These are phyloP conservation scores for Castanea crenata DNA, from an alignment of 306 rosid species.

Conservation along the genomic window DNA sequence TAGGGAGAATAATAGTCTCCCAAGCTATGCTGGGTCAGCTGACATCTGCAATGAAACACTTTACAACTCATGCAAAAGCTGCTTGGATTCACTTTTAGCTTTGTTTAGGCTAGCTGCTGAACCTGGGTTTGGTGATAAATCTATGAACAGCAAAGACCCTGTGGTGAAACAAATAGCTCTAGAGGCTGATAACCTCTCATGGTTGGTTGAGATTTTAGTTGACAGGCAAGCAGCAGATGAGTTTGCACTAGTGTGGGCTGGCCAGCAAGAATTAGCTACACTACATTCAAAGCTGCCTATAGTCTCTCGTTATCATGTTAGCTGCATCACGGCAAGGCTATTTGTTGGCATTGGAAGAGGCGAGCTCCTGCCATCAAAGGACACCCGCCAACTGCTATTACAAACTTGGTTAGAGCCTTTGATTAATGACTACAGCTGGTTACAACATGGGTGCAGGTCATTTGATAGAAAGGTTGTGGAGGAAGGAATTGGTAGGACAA, in stretches of 20 bases:
- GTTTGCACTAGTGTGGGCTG: constrained; percentile 75
- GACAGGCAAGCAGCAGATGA: constrained; percentile 85
- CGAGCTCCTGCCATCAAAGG: constrained; percentile 71
- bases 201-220: constrained; percentile 85
- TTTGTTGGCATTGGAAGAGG: constrained; percentile 86
- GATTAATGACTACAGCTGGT: constrained; percentile 82
- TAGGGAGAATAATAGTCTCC: constrained; percentile 59
- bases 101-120: constrained; percentile 72
- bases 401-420: constrained; percentile 93
- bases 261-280: constrained; percentile 72
- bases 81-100: constrained; percentile 54
- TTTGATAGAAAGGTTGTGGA: constrained; percentile 87
- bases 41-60: constrained; percentile 60
- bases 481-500: constrained; percentile 93
- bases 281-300: constrained; percentile 64
- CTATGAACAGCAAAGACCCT: constrained; percentile 46
- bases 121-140: constrained; percentile 37
- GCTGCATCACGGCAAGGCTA: constrained; percentile 74
- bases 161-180: constrained; percentile 64
- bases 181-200: constrained; percentile 77
- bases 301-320: constrained; percentile 61
- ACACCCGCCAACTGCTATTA: constrained; percentile 60
- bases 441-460: constrained; percentile 76
- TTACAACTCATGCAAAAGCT: constrained; percentile 58
- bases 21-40: constrained; percentile 43